These are phyloP conservation scores for Rhytidiadelphus loreus DNA, from an alignment of 225 moss, liverwort and hornwort species.

Conservation along the genomic window DNA sequence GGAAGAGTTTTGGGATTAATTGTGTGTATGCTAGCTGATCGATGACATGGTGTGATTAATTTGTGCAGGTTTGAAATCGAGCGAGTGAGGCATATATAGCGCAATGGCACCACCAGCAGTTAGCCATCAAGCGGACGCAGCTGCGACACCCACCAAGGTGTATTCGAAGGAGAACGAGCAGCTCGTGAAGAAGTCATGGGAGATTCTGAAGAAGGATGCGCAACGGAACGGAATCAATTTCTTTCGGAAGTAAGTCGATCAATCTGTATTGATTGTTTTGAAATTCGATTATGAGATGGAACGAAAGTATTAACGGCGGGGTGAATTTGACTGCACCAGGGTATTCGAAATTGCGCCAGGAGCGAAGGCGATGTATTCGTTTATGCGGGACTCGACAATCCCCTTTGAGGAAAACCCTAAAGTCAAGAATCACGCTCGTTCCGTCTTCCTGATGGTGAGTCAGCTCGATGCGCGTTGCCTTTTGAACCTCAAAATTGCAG, in stretches of 20 bases:
- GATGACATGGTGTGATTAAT: background rate
- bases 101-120: constrained; percentile 4
- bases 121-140: background rate
- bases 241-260: constrained; percentile 21
- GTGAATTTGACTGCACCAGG: background rate
- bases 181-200: constrained; percentile 53
- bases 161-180: constrained; percentile 26
- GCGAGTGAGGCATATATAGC: background rate
- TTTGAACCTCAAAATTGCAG: background rate
- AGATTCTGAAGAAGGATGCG: constrained; percentile 32
- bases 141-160: background rate
- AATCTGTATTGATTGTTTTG: background rate
- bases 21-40: background rate
- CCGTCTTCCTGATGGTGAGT: constrained; percentile 43
- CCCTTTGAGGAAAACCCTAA: constrained; percentile 44
- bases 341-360: constrained; percentile 48
- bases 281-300: background rate
- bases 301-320: background rate
- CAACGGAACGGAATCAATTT: constrained; percentile 32
- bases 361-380: constrained; percentile 42
- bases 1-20: background rate
- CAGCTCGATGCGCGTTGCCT: background rate
- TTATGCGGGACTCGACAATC: constrained; percentile 28
- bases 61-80: background rate
- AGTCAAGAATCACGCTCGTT: constrained; percentile 37